Conservation (phyloP, 306 rosid genomes). For the Begonia masoniana region DNA sequence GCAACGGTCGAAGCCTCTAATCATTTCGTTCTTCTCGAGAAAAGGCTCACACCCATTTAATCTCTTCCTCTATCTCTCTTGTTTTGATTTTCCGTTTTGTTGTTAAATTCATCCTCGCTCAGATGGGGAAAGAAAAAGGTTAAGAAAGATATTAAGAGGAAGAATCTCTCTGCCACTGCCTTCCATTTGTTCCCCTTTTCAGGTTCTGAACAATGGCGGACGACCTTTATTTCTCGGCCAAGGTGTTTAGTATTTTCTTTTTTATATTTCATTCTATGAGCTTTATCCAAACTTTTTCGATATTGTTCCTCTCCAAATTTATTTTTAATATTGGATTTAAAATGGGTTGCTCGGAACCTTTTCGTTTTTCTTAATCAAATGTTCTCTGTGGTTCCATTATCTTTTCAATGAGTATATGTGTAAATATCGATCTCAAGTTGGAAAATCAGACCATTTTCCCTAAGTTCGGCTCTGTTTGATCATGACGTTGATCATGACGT, state of each 20-base stretch:
- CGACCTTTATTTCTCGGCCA: conserved; percentile 54
- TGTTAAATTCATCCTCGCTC: conserved; percentile 9
- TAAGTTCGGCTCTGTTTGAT: conserved; percentile 8
- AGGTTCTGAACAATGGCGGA: conserved; percentile 72
- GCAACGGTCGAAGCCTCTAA: conserved; percentile 14
- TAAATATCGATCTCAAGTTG: no score
- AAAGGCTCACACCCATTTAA: conserved; percentile 18
- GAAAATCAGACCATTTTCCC: conserved; percentile 7
- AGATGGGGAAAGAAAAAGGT: conserved; percentile 24
- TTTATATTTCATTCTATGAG: conserved; percentile 7
- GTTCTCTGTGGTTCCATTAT: conserved; percentile 20
- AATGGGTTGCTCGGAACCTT: neutral
- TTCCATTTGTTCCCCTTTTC: conserved; percentile 42
- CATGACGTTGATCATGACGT: conserved; percentile 10
- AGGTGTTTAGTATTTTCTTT: conserved; percentile 28
- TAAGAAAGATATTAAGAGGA: conserved; percentile 7
- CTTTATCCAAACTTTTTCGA: conserved; percentile 3
- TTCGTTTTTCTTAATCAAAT: conserved; percentile 3
- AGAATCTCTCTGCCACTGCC: conserved; percentile 33
- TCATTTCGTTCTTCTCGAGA: conserved; percentile 22
- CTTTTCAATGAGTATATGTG: conserved; percentile 9
- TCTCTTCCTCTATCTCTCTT: conserved; percentile 13
- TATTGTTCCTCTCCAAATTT: neutral
- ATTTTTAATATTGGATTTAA: neutral
- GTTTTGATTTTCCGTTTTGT: conserved; percentile 3